Evolutionary conservation across 495 filamentous ascomycete genomes (phyloP), one percentile per base, ranked within the genome.

Genomic region (Annulohypoxylon bovei): DNA sequence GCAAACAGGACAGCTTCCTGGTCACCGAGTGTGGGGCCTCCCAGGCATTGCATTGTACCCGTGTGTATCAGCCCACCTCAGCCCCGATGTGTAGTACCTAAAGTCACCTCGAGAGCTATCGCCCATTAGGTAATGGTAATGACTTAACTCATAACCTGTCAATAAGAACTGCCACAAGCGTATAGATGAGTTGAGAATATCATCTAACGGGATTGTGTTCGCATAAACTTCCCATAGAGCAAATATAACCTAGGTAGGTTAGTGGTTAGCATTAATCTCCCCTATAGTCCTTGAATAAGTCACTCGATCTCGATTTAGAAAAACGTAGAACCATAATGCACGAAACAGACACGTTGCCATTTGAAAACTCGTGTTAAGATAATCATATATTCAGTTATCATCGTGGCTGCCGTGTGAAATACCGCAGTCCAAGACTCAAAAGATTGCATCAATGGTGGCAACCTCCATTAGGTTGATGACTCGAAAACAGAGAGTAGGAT

Each of bases 311-410:
- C 7, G 9, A 25, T 12, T 40, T 14, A 40, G 20, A 11, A 6
- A 49, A 14, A 27, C 4, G 12, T 49, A 49, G 2, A 59, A 59
- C 7, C 8, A 3, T 6, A 20, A 11, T 27, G 22, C 32, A 52
- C 12, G 28, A 3, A 40, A n/a, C 37, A 23, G n/a, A 25, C 32
- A 62, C 4, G 23, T 16, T 12, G 16, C 23, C n/a, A 23, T 33
- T 14, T 42, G 23, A 12, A 52, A 47, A 47, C 27, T 22, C 6
- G 40, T 56, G 12, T 22, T 0, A 53, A 58, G 32, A 28, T 46
- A 62, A 47, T 44, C 6, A 25, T 63, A 58, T 68, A 50, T 50
- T 57, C 32, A 66, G 40, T 42, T 66, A 58, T 33, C 27, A 52
- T 28, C n/a, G 39, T 18, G n/a, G 39, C 18, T 23, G 42, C 42